Conservation (phyloP, 2,329 filamentous ascomycete species). For the Ophiostoma populinum region DNA sequence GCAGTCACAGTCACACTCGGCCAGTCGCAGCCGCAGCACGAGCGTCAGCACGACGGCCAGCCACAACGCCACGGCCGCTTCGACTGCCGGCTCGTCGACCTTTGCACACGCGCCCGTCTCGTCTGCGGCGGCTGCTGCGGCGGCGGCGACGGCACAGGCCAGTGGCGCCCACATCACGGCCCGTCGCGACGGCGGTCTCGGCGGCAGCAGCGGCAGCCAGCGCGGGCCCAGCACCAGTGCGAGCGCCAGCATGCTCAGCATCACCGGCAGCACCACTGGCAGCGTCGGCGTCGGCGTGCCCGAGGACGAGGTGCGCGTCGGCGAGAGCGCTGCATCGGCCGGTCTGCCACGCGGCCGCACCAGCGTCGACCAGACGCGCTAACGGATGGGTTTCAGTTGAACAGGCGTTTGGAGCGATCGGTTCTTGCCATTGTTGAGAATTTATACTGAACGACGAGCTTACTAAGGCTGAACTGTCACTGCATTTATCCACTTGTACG, state of each 20-base stretch:
- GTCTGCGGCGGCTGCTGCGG: conserved; percentile 13
- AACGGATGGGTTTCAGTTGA: too few relatives aligned
- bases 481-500: too few relatives aligned
- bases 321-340: conserved; percentile 41
- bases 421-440: too few relatives aligned
- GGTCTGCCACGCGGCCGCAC: conserved; percentile 14
- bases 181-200: conserved; percentile 25
- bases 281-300: conserved; percentile 36
- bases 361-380: conserved; percentile 3
- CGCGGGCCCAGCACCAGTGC: too few relatives aligned
- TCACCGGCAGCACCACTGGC: conserved; percentile 20
- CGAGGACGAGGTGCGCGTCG: conserved; percentile 42
- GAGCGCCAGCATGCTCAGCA: conserved; percentile 29
- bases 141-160: conserved; percentile 14
- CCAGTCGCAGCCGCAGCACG: conserved; percentile 27
- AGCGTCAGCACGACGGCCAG: conserved; percentile 37
- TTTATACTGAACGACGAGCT: too few relatives aligned
- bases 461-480: too few relatives aligned
- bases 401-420: too few relatives aligned
- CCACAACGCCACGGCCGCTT: conserved; percentile 22
- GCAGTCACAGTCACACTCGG: conserved; percentile 6
- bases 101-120: conserved; percentile 9
- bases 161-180: conserved; percentile 28
- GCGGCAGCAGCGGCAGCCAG: too few relatives aligned
- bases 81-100: conserved; percentile 16